Conservation (phyloP, 129 eudicot genomes). For the Lactuca saligna region DNA sequence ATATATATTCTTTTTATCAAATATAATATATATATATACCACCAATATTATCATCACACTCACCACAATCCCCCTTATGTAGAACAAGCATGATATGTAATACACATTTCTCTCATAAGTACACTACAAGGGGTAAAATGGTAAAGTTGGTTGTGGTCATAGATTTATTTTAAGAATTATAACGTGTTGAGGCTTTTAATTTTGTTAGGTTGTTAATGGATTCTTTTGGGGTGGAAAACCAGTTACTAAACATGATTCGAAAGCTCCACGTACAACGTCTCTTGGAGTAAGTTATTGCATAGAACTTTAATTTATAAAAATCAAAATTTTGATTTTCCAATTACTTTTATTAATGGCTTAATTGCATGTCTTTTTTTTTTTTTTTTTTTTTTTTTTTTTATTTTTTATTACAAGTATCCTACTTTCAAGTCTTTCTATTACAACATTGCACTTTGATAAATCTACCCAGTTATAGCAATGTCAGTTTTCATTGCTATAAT, state of each 20-base stretch:
- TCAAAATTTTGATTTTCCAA: background rate
- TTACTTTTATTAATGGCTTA: background rate
- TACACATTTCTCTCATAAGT: conserved; percentile 5
- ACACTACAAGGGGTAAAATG: conserved; percentile 7
- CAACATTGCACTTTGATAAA: too few species aligned
- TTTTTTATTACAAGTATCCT: too few species aligned
- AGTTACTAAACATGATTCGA: conserved; percentile 49
- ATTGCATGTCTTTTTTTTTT: too few species aligned
- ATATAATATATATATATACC: background rate
- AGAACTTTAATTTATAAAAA: background rate
- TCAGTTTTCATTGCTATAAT: too few species aligned
- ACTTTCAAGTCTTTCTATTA: too few species aligned
- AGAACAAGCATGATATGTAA: conserved; percentile 13
- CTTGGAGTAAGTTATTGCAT: conserved; percentile 75
- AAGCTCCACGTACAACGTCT: conserved; percentile 56
- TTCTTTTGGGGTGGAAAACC: conserved; percentile 89
- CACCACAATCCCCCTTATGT: too few species aligned
- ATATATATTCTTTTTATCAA: background rate
- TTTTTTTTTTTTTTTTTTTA: too few species aligned
- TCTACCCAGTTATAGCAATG: too few species aligned
- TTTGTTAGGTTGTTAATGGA: conserved; percentile 86
- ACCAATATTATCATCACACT: too few species aligned
- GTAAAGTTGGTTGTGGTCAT: background rate
- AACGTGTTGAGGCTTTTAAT: conserved; percentile 13
- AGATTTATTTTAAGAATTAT: conserved; percentile 1